Evolutionary conservation across 805 yeast genomes (phyloP), one percentile per base, ranked within the genome.

Genomic region (Yarrowia phangngaensis): DNA sequence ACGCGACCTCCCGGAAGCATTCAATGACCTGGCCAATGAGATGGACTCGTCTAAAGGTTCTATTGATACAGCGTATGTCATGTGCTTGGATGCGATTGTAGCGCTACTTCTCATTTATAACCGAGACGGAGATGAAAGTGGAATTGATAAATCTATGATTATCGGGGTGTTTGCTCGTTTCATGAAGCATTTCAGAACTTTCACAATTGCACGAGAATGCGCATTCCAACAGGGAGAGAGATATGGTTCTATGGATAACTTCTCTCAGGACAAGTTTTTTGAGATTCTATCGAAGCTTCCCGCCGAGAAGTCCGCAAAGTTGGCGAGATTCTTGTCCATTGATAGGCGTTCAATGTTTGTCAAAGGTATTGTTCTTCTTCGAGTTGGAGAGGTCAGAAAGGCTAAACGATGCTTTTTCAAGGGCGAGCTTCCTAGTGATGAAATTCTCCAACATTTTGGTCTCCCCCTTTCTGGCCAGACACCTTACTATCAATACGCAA

Each of bases 181-280:
- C 28, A 11, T 29, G 20, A 8, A 11, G 14, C 29, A 15, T 13
- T 41, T 41, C 13, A 29, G 48, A 29, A 29, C 35, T 13, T 16
- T 20, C 35, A 29, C 48, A 9, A 30, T 41, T 22, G 28, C 35
- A 12, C 48, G 48, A 14, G 48, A 41, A 35, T 41, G 35, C 11
- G 48, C 48, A 8, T 30, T 41, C 29, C 48, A 41, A 15, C 28
- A 20, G 20, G 48, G 48, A n/a, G 48, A 41, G 20, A 15, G 34
- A 8, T 29, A 41, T 22, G 48, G 35, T 12, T 26, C 48, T n/a
- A 16, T 41, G 27, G 48, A 20, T 17, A 11, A 24, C 20, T 32
- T 23, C 13, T 29, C 34, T 12, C 35, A 41, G 29, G 16, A 32
- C 22, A 15, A 9, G 14, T 41, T 41, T 14, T 41, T 29, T 6